Evolutionary conservation across 805 yeast genomes (phyloP).

Genomic region (Saccharomycopsis sp.): DNA sequence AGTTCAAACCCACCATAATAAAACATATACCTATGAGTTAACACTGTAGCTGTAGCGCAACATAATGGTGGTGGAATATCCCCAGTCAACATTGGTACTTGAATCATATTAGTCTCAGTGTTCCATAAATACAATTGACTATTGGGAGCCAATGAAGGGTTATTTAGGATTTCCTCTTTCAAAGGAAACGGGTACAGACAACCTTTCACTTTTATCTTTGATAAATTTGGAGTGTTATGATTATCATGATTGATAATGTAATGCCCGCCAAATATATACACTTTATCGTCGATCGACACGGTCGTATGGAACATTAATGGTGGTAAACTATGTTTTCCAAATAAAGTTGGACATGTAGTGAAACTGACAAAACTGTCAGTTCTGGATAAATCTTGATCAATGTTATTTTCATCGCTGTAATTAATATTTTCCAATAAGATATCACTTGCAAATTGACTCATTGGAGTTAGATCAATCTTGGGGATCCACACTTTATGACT

Average conservation of each 20-base stretch:
- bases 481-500: background rate
- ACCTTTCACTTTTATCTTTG: background rate
- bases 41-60: background rate
- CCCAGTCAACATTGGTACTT: constrained; percentile 30
- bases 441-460: background rate
- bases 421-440: background rate
- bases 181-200: constrained; percentile 39
- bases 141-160: constrained; percentile 37
- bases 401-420: background rate
- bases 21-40: constrained; percentile 2
- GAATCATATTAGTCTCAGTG: constrained; percentile 32
- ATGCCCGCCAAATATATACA: constrained; percentile 39
- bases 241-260: background rate
- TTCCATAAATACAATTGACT: constrained; percentile 32
- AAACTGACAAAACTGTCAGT: constrained; percentile 6
- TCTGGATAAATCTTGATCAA: background rate
- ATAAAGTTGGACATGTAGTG: constrained; percentile 27
- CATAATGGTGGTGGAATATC: constrained; percentile 42
- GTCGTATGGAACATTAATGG: constrained; percentile 38
- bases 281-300: constrained; percentile 31
- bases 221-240: background rate
- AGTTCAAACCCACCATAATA: constrained; percentile 5
- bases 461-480: background rate
- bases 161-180: constrained; percentile 32
- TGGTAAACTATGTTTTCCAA: constrained; percentile 35